phyloP scores from a whole-genome alignment of 2,329 filamentous ascomycete genomes.

The Sporothrix sp. region DNA sequence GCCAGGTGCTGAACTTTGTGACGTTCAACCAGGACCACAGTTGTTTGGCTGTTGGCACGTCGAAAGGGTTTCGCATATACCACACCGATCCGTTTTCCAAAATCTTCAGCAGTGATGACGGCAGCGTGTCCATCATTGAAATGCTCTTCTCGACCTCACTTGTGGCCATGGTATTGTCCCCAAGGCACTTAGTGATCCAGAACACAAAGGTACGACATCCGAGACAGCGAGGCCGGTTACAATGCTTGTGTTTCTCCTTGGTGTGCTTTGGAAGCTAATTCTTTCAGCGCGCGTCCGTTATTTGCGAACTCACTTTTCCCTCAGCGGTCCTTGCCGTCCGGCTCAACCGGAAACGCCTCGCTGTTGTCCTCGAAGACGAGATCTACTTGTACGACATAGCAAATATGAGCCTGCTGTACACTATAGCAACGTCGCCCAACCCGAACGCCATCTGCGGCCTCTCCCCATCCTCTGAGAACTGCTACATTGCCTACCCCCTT shows the following conservation, averaged over 20 bases:
- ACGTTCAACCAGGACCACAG: slow-evolving; percentile 99
- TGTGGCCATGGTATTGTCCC: slow-evolving; percentile 85
- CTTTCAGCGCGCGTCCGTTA: slow-evolving; percentile 58
- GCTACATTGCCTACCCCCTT: slow-evolving; percentile 88
- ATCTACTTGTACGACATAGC: slow-evolving; percentile 98
- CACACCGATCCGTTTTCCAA: slow-evolving; percentile 94
- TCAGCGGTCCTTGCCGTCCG: slow-evolving; percentile 92
- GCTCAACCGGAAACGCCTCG: slow-evolving; percentile 85
- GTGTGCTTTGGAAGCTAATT: not conserved
- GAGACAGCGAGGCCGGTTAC: not conserved
- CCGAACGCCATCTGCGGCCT: slow-evolving; percentile 84
- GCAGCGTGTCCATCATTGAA: slow-evolving; percentile 91
- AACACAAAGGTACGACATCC: slow-evolving; percentile 71
- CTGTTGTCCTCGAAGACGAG: slow-evolving; percentile 88
- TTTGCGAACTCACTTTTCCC: slow-evolving; percentile 97
- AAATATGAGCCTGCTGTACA: slow-evolving; percentile 92
- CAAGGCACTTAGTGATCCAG: slow-evolving; percentile 85
- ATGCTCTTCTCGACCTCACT: slow-evolving; percentile 98
- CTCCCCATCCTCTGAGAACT: slow-evolving; percentile 89
- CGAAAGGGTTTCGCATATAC: slow-evolving; percentile 91
- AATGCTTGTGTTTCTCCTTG: no score
- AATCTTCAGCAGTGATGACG: slow-evolving; percentile 88
- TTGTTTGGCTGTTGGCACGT: slow-evolving; percentile 89
- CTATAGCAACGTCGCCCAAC: slow-evolving; percentile 89
- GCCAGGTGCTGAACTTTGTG: slow-evolving; percentile 83